Conservation (phyloP, 495 filamentous ascomycete species). For the Entonaema liquescens region DNA sequence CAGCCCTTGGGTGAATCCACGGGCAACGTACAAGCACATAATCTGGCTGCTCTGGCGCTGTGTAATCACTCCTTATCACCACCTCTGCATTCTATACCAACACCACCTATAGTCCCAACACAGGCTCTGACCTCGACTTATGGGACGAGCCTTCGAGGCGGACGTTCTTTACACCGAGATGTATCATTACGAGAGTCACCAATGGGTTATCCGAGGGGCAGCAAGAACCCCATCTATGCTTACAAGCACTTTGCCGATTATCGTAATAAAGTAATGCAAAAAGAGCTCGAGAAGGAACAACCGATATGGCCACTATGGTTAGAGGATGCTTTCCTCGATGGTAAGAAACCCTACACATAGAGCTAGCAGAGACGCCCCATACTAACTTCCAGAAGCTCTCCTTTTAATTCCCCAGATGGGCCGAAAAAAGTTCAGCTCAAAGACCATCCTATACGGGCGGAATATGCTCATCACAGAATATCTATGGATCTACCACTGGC, state of each 20-base stretch:
- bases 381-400: constrained; percentile 67
- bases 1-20: constrained; percentile 59
- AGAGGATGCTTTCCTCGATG: constrained; percentile 89
- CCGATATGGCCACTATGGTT: constrained; percentile 81
- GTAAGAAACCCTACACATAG: constrained; percentile 57
- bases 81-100: constrained; percentile 51
- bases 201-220: constrained; percentile 55
- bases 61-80: constrained; percentile 53
- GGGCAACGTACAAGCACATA: constrained; percentile 58
- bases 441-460: constrained; percentile 78
- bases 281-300: constrained; percentile 55
- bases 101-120: constrained; percentile 54
- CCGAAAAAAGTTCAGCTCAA: constrained; percentile 75
- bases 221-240: constrained; percentile 61
- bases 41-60: constrained; percentile 46
- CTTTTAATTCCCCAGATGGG: constrained; percentile 84
- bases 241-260: constrained; percentile 71
- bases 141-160: constrained; percentile 47
- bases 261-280: constrained; percentile 71
- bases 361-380: not conserved
- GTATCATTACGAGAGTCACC: constrained; percentile 46
- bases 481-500: constrained; percentile 66
- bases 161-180: constrained; percentile 47
- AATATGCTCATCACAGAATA: constrained; percentile 92
- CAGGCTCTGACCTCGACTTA: constrained; percentile 53